Conservation (phyloP, 441 rosid species). For the Sinapis alba region DNA sequence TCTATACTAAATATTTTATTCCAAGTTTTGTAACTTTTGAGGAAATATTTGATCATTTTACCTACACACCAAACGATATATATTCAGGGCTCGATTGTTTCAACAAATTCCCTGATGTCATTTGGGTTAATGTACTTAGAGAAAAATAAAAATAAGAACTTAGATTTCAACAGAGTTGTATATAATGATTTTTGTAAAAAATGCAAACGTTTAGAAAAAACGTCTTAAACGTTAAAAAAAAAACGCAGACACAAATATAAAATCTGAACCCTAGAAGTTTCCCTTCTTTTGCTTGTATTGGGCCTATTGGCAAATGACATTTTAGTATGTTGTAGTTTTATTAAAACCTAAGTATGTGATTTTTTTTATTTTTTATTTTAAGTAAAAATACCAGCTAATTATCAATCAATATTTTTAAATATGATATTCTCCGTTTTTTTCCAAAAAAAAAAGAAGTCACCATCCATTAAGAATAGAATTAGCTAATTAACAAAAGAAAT, state of each 20-base stretch:
- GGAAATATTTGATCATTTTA: conserved; percentile 8
- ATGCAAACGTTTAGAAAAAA: neutral
- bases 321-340: neutral
- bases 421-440: neutral
- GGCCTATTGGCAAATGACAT: neutral
- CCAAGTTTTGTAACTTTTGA: neutral
- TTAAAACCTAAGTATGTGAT: neutral
- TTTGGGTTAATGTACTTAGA: neutral
- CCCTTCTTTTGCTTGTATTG: neutral
- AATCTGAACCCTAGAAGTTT: neutral
- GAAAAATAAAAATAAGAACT: neutral
- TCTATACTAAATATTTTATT: neutral
- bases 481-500: neutral
- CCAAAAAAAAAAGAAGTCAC: neutral
- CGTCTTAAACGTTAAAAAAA: neutral
- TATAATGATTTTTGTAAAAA: neutral
- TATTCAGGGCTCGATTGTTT: conserved; percentile 2
- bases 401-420: neutral
- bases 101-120: neutral
- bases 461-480: neutral
- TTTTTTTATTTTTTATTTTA: neutral
- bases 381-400: neutral
- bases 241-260: neutral
- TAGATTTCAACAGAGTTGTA: neutral
- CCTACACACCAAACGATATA: neutral